Evolutionary conservation across 495 filamentous ascomycete genomes (phyloP).

Genomic region (Aspergillus campestris): DNA sequence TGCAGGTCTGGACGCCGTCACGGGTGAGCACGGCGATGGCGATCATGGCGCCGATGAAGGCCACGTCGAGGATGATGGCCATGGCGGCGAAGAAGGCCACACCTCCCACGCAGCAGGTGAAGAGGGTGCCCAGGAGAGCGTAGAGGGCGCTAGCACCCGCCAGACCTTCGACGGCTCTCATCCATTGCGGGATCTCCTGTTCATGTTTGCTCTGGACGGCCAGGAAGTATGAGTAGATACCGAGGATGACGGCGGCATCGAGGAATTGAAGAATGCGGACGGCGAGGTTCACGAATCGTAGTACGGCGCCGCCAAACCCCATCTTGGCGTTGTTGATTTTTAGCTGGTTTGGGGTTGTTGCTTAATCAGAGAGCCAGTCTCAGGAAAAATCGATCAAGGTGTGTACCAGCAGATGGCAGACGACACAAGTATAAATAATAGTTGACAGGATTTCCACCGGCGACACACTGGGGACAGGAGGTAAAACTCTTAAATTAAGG

Average conservation of each 20-base stretch:
- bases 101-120: slow-evolving; percentile 74
- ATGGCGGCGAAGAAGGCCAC: slow-evolving; percentile 65
- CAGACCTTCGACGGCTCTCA: slow-evolving; percentile 75
- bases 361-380: too few species aligned
- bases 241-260: slow-evolving; percentile 62
- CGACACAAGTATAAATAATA: too few species aligned
- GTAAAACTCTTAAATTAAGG: too few species aligned
- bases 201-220: slow-evolving; percentile 48
- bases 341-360: too few species aligned
- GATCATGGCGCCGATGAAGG: slow-evolving; percentile 73
- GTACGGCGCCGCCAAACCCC: slow-evolving; percentile 46
- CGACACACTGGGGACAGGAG: too few species aligned
- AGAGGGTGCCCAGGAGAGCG: slow-evolving; percentile 55
- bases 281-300: slow-evolving; percentile 54
- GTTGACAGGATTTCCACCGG: too few species aligned
- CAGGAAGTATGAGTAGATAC: slow-evolving; percentile 61
- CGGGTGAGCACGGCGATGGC: slow-evolving; percentile 66
- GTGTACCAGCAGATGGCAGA: too few species aligned
- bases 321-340: slow-evolving; percentile 16
- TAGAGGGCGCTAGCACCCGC: slow-evolving; percentile 67
- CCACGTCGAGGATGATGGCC: slow-evolving; percentile 67
- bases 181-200: slow-evolving; percentile 50
- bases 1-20: slow-evolving; percentile 53
- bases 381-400: too few species aligned
- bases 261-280: slow-evolving; percentile 64